These are phyloP conservation scores for Candida pseudoviswanathii DNA, from an alignment of 1,139 yeast genomes.

Conservation along the genomic window DNA sequence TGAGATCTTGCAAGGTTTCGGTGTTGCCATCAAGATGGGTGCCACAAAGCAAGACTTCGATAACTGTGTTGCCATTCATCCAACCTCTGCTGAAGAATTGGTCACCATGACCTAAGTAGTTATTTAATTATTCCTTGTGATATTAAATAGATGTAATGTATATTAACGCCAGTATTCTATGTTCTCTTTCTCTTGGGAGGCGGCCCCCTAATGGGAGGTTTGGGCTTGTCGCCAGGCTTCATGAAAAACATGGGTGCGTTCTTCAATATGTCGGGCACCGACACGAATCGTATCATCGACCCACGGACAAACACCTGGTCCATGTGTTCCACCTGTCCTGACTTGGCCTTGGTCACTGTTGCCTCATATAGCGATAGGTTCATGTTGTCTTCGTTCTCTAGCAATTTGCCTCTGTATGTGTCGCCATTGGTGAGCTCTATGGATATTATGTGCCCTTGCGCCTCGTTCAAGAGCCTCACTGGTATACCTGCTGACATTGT, in stretches of 20 bases:
- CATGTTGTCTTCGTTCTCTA: slow-evolving; percentile 92
- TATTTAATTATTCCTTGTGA: slow-evolving; percentile 8
- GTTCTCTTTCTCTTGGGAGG: slow-evolving; percentile 33
- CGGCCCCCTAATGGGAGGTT: slow-evolving; percentile 73
- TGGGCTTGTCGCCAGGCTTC: slow-evolving; percentile 65
- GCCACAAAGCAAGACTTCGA: slow-evolving; percentile 97
- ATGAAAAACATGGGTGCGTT: slow-evolving; percentile 83
- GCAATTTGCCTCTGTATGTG: slow-evolving; percentile 80
- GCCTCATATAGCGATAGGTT: slow-evolving; percentile 86
- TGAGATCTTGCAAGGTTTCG: slow-evolving; percentile 96
- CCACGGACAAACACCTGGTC: slow-evolving; percentile 92
- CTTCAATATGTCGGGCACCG: slow-evolving; percentile 84
- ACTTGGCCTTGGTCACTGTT: slow-evolving; percentile 64
- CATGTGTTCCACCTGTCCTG: slow-evolving; percentile 76
- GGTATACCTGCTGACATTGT: slow-evolving; percentile 72
- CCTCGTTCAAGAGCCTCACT: slow-evolving; percentile 82
- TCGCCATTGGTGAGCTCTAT: slow-evolving; percentile 86
- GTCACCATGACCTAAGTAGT: slow-evolving; percentile 70
- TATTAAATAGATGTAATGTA: neutral
- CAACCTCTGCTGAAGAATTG: slow-evolving; percentile 96
- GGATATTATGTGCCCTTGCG: slow-evolving; percentile 85
- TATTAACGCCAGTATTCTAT: slow-evolving; percentile 9
- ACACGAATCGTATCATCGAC: slow-evolving; percentile 80
- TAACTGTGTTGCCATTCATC: slow-evolving; percentile 95
- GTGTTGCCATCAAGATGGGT: slow-evolving; percentile 97